phyloP scores from a whole-genome alignment of 2,329 filamentous ascomycete genomes.

The Microdochium paspali region DNA sequence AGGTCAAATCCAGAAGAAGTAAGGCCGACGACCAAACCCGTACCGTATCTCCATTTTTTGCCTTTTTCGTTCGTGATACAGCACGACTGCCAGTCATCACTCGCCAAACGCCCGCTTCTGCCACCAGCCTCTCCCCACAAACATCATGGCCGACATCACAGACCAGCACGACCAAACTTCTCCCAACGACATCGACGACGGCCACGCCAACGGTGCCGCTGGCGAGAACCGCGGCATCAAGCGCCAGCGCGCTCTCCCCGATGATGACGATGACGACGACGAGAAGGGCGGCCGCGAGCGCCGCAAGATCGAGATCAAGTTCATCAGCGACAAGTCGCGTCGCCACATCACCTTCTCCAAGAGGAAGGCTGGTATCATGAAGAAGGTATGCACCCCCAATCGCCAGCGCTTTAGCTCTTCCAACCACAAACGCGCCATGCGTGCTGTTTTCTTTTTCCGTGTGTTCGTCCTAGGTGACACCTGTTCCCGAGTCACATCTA shows the following conservation, averaged over 20 bases:
- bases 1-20: slow-evolving; percentile 50
- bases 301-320: slow-evolving; percentile 99
- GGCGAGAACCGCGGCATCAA: slow-evolving; percentile 76
- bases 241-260: slow-evolving; percentile 72
- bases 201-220: slow-evolving; percentile 62
- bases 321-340: slow-evolving; percentile 99
- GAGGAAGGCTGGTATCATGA: slow-evolving; percentile 99
- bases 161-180: slow-evolving; percentile 70
- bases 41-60: slow-evolving; percentile 49
- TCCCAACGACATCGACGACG: slow-evolving; percentile 64
- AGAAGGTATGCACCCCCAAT: slow-evolving; percentile 65
- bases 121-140: slow-evolving; percentile 10
- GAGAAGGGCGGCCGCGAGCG: slow-evolving; percentile 97
- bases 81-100: slow-evolving; percentile 4
- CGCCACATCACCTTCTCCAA: slow-evolving; percentile 99
- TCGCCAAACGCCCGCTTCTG: slow-evolving; percentile 5
- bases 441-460: neutral
- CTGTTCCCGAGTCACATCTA: no score
- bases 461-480: neutral
- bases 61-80: slow-evolving; percentile 43
- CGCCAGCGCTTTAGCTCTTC: neutral
- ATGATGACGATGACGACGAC: slow-evolving; percentile 95
- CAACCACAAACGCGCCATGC: neutral
- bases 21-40: slow-evolving; percentile 59
- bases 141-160: slow-evolving; percentile 68